A percentile compares a stretch with the other conserved stretches of the same genome.
These are phyloP conservation scores for Arthromyces matolae DNA, from an alignment of 768 basidiomycete species.

Conservation along the genomic window DNA sequence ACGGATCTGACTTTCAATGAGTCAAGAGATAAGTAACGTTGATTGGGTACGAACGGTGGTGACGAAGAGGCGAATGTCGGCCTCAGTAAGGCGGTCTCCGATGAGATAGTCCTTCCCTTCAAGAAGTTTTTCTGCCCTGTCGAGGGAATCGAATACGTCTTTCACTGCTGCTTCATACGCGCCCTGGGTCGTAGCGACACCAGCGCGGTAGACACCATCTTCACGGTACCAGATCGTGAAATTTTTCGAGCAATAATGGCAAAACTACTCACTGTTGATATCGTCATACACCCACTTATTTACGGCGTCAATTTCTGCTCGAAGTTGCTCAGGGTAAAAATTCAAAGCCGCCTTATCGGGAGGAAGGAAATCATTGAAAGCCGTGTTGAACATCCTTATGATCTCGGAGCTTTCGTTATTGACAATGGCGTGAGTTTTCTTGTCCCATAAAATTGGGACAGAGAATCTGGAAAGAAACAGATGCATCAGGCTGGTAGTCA, in stretches of 20 bases:
- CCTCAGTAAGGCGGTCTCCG: slow-evolving; percentile 76
- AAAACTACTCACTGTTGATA: slow-evolving; percentile 65
- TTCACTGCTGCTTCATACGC: slow-evolving; percentile 77
- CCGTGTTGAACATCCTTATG: slow-evolving; percentile 86
- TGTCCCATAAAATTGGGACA: slow-evolving; percentile 91
- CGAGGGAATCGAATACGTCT: slow-evolving; percentile 72
- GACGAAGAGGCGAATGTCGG: slow-evolving; percentile 81
- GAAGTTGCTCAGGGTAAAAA: slow-evolving; percentile 71
- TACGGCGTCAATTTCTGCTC: slow-evolving; percentile 74
- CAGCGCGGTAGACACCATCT: slow-evolving; percentile 87
- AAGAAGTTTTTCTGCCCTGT: slow-evolving; percentile 74
- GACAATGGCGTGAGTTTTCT: slow-evolving; percentile 78
- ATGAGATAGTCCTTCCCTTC: slow-evolving; percentile 81
- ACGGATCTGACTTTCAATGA: slow-evolving; percentile 74
- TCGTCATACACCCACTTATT: slow-evolving; percentile 84
- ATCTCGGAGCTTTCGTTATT: slow-evolving; percentile 96
- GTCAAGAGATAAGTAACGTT: too few relatives aligned
- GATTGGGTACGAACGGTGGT: slow-evolving; percentile 82
- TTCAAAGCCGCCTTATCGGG: slow-evolving; percentile 61
- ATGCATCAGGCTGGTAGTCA: not conserved
- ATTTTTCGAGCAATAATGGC: not conserved
- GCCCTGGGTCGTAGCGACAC: slow-evolving; percentile 74
- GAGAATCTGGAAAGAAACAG: slow-evolving; percentile 52
- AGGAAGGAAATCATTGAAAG: slow-evolving; percentile 72
- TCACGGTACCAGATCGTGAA: not conserved